Conservation (phyloP, 805 yeast species). For the Zygoascus flipseniorum region DNA sequence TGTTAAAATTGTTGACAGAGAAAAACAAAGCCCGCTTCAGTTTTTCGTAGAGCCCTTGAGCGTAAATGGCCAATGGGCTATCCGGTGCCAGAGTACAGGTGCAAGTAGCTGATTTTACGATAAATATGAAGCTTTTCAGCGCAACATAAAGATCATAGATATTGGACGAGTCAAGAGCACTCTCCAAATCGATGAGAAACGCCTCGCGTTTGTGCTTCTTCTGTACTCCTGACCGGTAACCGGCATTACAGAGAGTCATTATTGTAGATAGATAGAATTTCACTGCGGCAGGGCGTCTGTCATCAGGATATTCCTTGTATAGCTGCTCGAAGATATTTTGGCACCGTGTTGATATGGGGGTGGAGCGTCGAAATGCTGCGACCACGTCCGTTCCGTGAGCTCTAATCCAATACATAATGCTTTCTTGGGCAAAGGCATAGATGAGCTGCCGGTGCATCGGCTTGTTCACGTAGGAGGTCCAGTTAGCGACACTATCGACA, state of each 20-base stretch:
- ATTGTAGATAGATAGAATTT: conserved; percentile 11
- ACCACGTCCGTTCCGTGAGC: conserved; percentile 39
- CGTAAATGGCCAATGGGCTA: conserved; percentile 5
- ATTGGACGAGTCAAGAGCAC: background rate
- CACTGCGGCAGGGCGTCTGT: conserved; percentile 7
- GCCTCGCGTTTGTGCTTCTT: background rate
- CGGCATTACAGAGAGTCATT: conserved; percentile 6
- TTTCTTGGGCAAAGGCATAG: conserved; percentile 38
- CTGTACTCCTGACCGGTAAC: background rate
- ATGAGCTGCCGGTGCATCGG: conserved; percentile 40
- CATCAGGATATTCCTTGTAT: conserved; percentile 6
- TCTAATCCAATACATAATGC: conserved; percentile 42
- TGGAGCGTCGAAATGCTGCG: conserved; percentile 2
- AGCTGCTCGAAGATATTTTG: conserved; percentile 11
- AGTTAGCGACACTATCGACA: conserved; percentile 32
- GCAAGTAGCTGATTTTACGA: conserved; percentile 14
- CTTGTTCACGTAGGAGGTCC: conserved; percentile 33
- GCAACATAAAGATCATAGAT: conserved; percentile 4
- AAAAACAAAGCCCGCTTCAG: conserved; percentile 9
- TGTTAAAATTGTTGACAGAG: background rate
- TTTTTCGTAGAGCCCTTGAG: conserved; percentile 6
- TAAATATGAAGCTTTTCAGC: conserved; percentile 5
- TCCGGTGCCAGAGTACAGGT: conserved; percentile 6
- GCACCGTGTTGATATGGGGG: conserved; percentile 8
- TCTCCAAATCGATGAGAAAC: background rate